Conservation (phyloP, 1,284 basidiomycete species). For the Thecaphora thlaspeos region DNA sequence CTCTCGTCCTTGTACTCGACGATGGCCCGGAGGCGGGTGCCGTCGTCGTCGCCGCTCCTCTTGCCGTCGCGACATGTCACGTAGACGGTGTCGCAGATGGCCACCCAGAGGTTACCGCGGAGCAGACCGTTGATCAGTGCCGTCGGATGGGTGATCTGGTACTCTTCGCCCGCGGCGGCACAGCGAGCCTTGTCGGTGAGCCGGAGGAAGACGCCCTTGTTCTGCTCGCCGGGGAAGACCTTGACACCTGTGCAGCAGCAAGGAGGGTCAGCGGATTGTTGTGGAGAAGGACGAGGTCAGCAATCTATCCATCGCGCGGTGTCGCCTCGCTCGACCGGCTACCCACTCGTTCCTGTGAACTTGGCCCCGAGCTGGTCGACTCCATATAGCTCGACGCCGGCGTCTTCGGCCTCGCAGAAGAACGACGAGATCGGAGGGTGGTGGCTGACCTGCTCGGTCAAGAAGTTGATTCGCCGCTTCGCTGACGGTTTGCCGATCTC, state of each 20-base stretch:
- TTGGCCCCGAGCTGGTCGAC: constrained; percentile 85
- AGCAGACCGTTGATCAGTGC: constrained; percentile 89
- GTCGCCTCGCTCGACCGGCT: no score
- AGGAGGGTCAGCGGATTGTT: no score
- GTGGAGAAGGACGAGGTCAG: background rate
- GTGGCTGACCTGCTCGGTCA: constrained; percentile 71
- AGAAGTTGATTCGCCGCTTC: constrained; percentile 37
- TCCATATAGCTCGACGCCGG: constrained; percentile 46
- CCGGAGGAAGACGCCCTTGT: constrained; percentile 72
- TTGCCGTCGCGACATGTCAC: constrained; percentile 76
- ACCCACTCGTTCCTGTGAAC: constrained; percentile 46
- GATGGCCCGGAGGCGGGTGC: constrained; percentile 69
- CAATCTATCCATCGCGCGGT: background rate
- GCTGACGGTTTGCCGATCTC: constrained; percentile 9
- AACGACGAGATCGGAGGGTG: constrained; percentile 93
- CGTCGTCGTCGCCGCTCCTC: constrained; percentile 51
- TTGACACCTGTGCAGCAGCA: constrained; percentile 23
- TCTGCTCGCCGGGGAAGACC: constrained; percentile 66
- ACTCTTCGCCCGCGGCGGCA: constrained; percentile 45
- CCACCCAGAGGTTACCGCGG: constrained; percentile 84
- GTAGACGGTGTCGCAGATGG: constrained; percentile 73
- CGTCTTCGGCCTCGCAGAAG: constrained; percentile 50
- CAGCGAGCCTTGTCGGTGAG: constrained; percentile 41
- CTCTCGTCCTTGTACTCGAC: constrained; percentile 97
- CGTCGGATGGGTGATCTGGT: constrained; percentile 79